Percentiles rank a stretch among this genome's conserved stretches.
These are phyloP conservation scores for Heterobasidion parviporum DNA, from an alignment of 1,284 basidiomycete genomes.

Conservation along the genomic window DNA sequence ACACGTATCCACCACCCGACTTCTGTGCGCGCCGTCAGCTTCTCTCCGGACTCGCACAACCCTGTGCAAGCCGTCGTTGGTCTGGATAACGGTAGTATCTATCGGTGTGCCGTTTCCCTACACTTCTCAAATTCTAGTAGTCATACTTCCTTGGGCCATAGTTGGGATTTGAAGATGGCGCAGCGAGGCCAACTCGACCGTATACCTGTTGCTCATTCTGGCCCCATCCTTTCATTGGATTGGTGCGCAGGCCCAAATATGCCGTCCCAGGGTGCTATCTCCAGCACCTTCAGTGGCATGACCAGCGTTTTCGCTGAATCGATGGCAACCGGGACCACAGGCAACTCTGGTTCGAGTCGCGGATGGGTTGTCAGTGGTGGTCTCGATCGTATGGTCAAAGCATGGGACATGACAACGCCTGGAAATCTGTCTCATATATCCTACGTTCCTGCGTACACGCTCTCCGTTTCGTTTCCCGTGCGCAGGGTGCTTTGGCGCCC, in stretches of 20 bases:
- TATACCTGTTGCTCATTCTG: conserved; percentile 71
- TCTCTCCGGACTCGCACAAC: conserved; percentile 58
- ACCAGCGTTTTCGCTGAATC: conserved; percentile 5
- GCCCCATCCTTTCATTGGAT: conserved; percentile 70
- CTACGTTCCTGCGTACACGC: conserved; percentile 57
- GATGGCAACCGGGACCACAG: conserved; percentile 13
- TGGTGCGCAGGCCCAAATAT: conserved; percentile 42
- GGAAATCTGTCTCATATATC: conserved; percentile 42
- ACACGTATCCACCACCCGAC: conserved; percentile 70
- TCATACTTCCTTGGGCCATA: conserved; percentile 16
- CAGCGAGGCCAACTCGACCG: conserved; percentile 66
- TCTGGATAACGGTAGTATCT: conserved; percentile 65
- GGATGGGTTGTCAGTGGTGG: conserved; percentile 84
- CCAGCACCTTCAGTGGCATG: background rate
- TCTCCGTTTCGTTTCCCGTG: conserved; percentile 72
- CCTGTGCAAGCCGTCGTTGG: conserved; percentile 70
- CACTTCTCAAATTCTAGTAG: background rate
- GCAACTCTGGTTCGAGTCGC: conserved; percentile 28
- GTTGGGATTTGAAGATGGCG: conserved; percentile 77
- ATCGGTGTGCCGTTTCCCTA: conserved; percentile 14
- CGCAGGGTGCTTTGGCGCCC: conserved; percentile 76
- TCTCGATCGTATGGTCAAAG: conserved; percentile 77
- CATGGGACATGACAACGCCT: conserved; percentile 68
- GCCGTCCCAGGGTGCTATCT: background rate
- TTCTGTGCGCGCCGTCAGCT: conserved; percentile 63